A percentile compares a stretch with the other conserved stretches of the same genome.
These are phyloP conservation scores for Lactarius akahatsu DNA, from an alignment of 768 basidiomycete species.

Conservation along the genomic window DNA sequence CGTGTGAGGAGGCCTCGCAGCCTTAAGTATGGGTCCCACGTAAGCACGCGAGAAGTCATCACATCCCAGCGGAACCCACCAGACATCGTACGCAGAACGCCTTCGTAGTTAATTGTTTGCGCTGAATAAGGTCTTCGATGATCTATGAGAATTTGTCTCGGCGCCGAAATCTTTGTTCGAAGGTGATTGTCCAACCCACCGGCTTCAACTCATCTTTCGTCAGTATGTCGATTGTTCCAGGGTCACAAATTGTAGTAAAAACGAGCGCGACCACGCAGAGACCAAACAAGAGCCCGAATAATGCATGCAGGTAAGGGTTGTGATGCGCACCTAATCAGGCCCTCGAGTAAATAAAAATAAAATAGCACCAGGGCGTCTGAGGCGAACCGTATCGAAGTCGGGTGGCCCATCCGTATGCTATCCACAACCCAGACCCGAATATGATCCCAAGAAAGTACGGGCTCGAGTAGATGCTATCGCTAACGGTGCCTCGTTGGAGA, in stretches of 20 bases:
- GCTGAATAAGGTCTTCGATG: slow-evolving; percentile 1
- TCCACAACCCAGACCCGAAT: slow-evolving; percentile 3
- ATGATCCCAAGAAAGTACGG: not conserved
- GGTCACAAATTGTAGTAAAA: not conserved
- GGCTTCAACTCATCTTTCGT: slow-evolving; percentile 3
- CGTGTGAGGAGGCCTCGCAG: not conserved
- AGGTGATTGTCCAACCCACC: not conserved
- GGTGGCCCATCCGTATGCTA: slow-evolving; percentile 12
- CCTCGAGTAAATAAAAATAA: not conserved
- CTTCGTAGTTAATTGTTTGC: not conserved
- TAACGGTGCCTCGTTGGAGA: not conserved
- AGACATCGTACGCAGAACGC: slow-evolving; percentile 12
- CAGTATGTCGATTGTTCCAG: slow-evolving; percentile 2
- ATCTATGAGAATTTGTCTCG: not conserved
- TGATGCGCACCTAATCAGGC: not conserved
- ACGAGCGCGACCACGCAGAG: slow-evolving; percentile 1
- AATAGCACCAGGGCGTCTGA: not conserved
- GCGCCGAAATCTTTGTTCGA: not conserved
- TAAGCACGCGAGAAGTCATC: not conserved
- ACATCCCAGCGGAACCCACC: not conserved
- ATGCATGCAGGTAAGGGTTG: not conserved
- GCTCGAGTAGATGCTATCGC: not conserved
- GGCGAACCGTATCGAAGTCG: slow-evolving; percentile 13
- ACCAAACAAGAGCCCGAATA: not conserved
- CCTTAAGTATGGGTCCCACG: not conserved